phyloP scores from a whole-genome alignment of 1,139 yeast species.

The Spathaspora jeffriesii region DNA sequence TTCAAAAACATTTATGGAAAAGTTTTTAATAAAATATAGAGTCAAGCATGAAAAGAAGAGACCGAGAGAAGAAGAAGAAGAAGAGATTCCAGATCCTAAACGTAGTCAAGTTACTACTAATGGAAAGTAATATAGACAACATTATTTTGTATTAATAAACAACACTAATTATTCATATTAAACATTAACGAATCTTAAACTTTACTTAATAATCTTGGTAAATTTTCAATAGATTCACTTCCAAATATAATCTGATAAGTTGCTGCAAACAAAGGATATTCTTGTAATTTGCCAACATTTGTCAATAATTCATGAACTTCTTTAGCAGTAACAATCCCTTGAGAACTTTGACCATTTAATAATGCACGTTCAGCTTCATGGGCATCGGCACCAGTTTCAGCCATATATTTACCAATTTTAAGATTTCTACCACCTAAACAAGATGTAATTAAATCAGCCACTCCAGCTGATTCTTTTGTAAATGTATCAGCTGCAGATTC shows the following conservation, averaged over 20 bases:
- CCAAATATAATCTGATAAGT: constrained; percentile 49
- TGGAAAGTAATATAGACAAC: neutral
- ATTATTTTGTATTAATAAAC: neutral
- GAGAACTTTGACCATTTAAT: constrained; percentile 52
- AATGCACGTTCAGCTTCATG: constrained; percentile 45
- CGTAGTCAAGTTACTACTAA: constrained; percentile 4
- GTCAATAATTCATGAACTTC: constrained; percentile 49
- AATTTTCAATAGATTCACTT: constrained; percentile 40
- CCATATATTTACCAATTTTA: constrained; percentile 49
- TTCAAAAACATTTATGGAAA: constrained; percentile 70
- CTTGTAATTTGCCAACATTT: constrained; percentile 29
- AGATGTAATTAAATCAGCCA: constrained; percentile 51
- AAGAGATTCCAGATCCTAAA: constrained; percentile 7
- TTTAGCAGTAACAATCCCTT: constrained; percentile 48
- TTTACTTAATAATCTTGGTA: constrained; percentile 33
- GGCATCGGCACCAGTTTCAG: constrained; percentile 44
- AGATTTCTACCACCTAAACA: constrained; percentile 54
- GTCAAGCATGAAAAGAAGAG: constrained; percentile 35
- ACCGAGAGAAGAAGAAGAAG: constrained; percentile 7
- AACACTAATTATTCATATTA: no score
- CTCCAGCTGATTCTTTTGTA: constrained; percentile 51
- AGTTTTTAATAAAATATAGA: constrained; percentile 57
- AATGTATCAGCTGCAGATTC: constrained; percentile 40
- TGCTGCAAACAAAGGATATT: constrained; percentile 50
- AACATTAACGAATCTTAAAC: no score